Conservation (phyloP, 345 rosid genomes). For the Gossypium turneri region DNA sequence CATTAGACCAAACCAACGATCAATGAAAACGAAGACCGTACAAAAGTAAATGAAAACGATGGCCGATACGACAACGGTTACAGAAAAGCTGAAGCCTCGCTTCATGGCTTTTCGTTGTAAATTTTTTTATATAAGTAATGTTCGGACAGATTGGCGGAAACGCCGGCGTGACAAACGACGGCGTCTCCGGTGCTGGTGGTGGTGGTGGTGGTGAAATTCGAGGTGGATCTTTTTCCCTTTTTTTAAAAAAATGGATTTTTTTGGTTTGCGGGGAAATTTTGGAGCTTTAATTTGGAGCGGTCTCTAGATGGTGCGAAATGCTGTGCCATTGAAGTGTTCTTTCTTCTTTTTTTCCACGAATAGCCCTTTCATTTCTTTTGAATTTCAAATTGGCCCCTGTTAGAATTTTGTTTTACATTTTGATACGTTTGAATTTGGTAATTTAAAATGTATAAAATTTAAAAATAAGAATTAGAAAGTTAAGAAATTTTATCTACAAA, state of each 20-base stretch:
- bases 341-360: neutral
- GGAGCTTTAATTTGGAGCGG: conserved; percentile 3
- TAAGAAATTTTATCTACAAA: too few species aligned
- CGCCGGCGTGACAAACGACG: conserved; percentile 67
- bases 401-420: neutral
- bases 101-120: conserved; percentile 36
- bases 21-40: conserved; percentile 75
- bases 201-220: conserved; percentile 5
- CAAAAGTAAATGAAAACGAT: conserved; percentile 62
- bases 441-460: neutral
- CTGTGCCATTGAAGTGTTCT: conserved; percentile 7
- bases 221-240: neutral
- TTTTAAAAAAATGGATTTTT: neutral
- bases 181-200: conserved; percentile 47
- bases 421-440: neutral
- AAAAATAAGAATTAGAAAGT: too few species aligned
- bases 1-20: conserved; percentile 81
- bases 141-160: conserved; percentile 29
- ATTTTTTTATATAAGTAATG: neutral
- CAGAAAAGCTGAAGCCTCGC: conserved; percentile 54
- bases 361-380: neutral
- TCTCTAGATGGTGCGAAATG: conserved; percentile 12
- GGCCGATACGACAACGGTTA: conserved; percentile 55
- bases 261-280: neutral
- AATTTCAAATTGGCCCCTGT: neutral